A percentile compares a stretch with the other conserved stretches of the same genome.
phyloP scores from a whole-genome alignment of 2,329 filamentous ascomycete species.

The Berkeleyomyces basicola region DNA sequence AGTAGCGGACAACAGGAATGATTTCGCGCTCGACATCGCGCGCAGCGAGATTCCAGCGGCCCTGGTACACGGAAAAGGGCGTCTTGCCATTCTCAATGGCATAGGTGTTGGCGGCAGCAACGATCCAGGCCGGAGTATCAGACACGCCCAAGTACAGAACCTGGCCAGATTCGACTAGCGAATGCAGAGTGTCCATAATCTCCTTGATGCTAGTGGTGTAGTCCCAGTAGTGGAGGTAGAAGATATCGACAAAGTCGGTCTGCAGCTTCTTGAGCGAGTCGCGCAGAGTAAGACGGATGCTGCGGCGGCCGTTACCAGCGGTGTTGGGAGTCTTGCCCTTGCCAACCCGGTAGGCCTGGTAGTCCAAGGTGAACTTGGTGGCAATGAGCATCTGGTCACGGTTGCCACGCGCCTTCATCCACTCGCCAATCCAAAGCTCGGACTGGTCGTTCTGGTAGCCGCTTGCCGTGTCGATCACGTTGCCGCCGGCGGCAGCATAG shows the following conservation, averaged over 20 bases:
- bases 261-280: conserved; percentile 30
- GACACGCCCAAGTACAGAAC: conserved; percentile 27
- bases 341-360: conserved; percentile 23
- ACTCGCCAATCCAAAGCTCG: conserved; percentile 41
- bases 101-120: conserved; percentile 24
- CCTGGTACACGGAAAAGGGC: conserved; percentile 26
- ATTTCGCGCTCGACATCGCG: conserved; percentile 27
- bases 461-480: conserved; percentile 51
- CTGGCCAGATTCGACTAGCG: conserved; percentile 26
- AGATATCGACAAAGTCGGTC: conserved; percentile 29
- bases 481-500: conserved; percentile 41
- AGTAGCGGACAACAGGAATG: conserved; percentile 26
- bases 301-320: conserved; percentile 27
- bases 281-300: conserved; percentile 26
- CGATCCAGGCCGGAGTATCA: conserved; percentile 26
- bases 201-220: conserved; percentile 26
- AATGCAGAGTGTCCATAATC: conserved; percentile 27
- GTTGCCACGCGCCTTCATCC: conserved; percentile 31
- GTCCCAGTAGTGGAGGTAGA: conserved; percentile 31
- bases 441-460: conserved; percentile 42
- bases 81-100: conserved; percentile 22
- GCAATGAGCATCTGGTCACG: conserved; percentile 38
- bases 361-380: conserved; percentile 39
- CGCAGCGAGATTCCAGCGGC: conserved; percentile 21
- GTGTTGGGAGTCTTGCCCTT: conserved; percentile 25